A percentile compares a stretch with the other conserved stretches of the same genome.
phyloP scores from a whole-genome alignment of 2,329 filamentous ascomycete genomes.

The Fusarium armeniacum region DNA sequence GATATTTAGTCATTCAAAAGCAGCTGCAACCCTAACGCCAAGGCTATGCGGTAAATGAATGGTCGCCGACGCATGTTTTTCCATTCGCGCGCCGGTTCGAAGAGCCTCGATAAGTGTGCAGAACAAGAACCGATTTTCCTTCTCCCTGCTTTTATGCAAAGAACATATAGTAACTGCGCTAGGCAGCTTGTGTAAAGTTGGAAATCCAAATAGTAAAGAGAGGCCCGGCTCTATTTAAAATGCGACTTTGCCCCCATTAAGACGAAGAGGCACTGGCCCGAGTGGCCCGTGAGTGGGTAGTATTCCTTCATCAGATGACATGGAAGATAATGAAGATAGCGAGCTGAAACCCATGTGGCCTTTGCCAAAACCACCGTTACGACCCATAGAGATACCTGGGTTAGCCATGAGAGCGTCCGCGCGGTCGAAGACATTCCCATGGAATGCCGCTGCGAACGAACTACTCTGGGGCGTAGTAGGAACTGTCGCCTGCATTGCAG shows the following conservation, averaged over 20 bases:
- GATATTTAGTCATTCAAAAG: conserved; percentile 31
- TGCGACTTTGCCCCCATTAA: conserved; percentile 58
- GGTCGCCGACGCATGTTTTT: conserved; percentile 30
- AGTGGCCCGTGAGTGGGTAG: conserved; percentile 54
- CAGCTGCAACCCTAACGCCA: conserved; percentile 44
- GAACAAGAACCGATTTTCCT: conserved; percentile 25
- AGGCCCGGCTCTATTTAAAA: conserved; percentile 49
- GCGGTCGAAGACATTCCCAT: conserved; percentile 71
- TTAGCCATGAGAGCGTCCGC: conserved; percentile 70
- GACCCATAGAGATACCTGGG: conserved; percentile 70
- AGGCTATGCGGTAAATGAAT: conserved; percentile 50
- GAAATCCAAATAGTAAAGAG: conserved; percentile 32
- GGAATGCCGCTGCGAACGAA: conserved; percentile 68
- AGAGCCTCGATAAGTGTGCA: conserved; percentile 24
- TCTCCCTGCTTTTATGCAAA: conserved; percentile 40
- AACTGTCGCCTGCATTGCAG: conserved; percentile 90
- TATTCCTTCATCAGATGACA: conserved; percentile 58
- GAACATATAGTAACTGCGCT: conserved; percentile 13
- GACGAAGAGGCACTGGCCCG: conserved; percentile 52
- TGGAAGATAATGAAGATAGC: conserved; percentile 58
- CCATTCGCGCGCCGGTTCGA: conserved; percentile 41
- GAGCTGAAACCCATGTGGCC: conserved; percentile 58
- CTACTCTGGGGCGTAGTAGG: conserved; percentile 76
- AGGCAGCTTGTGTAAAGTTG: conserved; percentile 18
- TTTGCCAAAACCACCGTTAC: conserved; percentile 63